phyloP scores from a whole-genome alignment of 768 basidiomycete species.

The Gloeopeniophorella convolvens region DNA sequence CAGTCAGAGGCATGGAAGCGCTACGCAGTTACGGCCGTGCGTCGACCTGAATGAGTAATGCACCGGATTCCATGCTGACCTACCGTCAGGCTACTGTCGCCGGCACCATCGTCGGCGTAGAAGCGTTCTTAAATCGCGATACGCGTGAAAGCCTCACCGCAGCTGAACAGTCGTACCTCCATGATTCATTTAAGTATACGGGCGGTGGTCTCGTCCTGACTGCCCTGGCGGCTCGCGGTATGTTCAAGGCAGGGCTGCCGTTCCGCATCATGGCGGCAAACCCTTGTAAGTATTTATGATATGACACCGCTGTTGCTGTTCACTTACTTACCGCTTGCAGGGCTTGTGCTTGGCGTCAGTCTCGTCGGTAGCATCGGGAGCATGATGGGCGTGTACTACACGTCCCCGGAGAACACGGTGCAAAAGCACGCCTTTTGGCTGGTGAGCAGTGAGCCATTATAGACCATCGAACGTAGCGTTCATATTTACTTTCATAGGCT shows the following conservation, averaged over 20 bases:
- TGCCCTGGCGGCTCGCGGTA: conserved; percentile 68
- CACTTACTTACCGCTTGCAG: conserved; percentile 29
- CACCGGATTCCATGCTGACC: conserved; percentile 4
- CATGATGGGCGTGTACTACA: conserved; percentile 80
- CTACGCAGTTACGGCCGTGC: conserved; percentile 48
- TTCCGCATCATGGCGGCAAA: conserved; percentile 78
- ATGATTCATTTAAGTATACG: conserved; percentile 79
- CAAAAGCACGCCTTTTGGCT: conserved; percentile 82
- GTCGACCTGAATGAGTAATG: conserved; percentile 15
- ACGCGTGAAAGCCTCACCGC: conserved; percentile 60
- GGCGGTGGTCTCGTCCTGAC: conserved; percentile 74
- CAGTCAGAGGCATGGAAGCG: conserved; percentile 41
- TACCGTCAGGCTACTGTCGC: conserved; percentile 57
- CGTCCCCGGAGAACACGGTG: conserved; percentile 66
- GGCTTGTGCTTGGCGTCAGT: conserved; percentile 78
- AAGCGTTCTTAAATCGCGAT: conserved; percentile 69
- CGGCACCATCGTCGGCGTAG: conserved; percentile 56
- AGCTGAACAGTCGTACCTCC: conserved; percentile 61
- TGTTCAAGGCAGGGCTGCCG: conserved; percentile 56
- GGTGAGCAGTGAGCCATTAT: conserved; percentile 34
- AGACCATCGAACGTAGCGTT: neutral
- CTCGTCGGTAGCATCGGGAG: conserved; percentile 73
- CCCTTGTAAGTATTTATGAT: conserved; percentile 48
- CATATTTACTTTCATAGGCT: conserved; percentile 36
- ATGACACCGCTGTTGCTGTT: neutral